Percentiles rank a stretch among this genome's conserved stretches.
Conservation (phyloP, 768 basidiomycete genomes). For the Hebeloma cylindrosporum region DNA sequence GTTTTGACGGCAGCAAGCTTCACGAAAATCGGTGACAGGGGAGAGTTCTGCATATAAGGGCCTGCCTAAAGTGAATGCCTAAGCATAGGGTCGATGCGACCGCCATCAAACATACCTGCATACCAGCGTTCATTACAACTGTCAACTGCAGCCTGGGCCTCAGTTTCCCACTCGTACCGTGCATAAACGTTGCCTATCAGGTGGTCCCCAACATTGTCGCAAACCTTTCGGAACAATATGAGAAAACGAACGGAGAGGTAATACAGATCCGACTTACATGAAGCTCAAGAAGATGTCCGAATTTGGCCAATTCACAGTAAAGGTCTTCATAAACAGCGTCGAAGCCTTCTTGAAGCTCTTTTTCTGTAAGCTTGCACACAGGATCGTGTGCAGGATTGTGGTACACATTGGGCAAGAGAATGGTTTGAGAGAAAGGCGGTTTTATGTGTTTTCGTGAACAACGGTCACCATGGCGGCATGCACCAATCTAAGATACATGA, state of each 20-base stretch:
- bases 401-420: constrained; percentile 95
- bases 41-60: constrained; percentile 97
- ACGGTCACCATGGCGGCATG: constrained; percentile 96
- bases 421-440: constrained; percentile 96
- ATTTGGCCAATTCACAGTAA: constrained; percentile 92
- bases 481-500: constrained; percentile 74
- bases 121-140: constrained; percentile 97
- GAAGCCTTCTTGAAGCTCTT: constrained; percentile 88
- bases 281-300: constrained; percentile 92
- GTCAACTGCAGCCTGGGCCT: constrained; percentile 91
- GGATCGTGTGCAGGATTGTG: constrained; percentile 97
- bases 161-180: constrained; percentile 97
- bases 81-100: too few relatives aligned
- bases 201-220: constrained; percentile 99
- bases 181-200: constrained; percentile 98
- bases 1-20: constrained; percentile 98
- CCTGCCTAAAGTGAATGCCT: too few relatives aligned
- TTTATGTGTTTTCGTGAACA: constrained; percentile 99
- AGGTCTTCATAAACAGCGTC: constrained; percentile 95
- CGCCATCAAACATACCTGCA: constrained; percentile 68
- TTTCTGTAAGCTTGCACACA: constrained; percentile 81
- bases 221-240: constrained; percentile 55
- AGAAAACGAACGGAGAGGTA: constrained; percentile 1
- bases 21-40: constrained; percentile 97
- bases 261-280: constrained; percentile 58